A percentile compares a stretch with the other conserved stretches of the same genome.
Evolutionary conservation across 2,329 filamentous ascomycete species (phyloP).

Genomic region (Bipolaris gigantea): DNA sequence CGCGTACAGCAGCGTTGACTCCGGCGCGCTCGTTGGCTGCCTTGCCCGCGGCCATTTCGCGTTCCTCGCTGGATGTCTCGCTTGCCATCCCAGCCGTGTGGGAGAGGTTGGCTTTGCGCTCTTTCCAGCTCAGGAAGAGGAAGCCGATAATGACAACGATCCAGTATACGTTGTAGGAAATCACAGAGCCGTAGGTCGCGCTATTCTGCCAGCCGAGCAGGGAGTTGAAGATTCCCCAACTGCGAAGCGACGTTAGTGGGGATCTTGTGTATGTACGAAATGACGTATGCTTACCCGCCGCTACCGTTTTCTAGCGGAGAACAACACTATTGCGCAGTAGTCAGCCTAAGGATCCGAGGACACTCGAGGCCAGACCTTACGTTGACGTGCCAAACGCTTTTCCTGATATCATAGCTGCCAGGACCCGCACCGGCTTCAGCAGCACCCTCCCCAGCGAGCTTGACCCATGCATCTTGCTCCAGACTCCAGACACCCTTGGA

Average conservation of each 20-base stretch:
- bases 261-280: not conserved
- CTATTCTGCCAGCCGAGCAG: constrained; percentile 87
- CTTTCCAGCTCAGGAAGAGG: constrained; percentile 65
- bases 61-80: constrained; percentile 22
- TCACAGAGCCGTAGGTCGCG: constrained; percentile 82
- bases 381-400: constrained; percentile 82
- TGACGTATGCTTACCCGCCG: constrained; percentile 43
- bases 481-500: constrained; percentile 76
- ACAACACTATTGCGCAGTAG: constrained; percentile 63
- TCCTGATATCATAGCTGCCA: constrained; percentile 76
- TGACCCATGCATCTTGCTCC: constrained; percentile 69
- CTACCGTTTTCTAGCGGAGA: constrained; percentile 72
- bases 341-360: not conserved
- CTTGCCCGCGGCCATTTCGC: constrained; percentile 17
- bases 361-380: constrained; percentile 50
- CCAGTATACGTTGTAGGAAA: constrained; percentile 90
- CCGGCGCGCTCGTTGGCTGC: constrained; percentile 15
- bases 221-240: constrained; percentile 87
- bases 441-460: constrained; percentile 64
- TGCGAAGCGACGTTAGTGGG: constrained; percentile 35
- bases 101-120: constrained; percentile 48
- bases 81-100: constrained; percentile 9
- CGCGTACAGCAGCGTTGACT: constrained; percentile 18
- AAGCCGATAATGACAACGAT: constrained; percentile 69
- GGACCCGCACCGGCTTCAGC: constrained; percentile 66